Conservation (phyloP, 345 rosid genomes). For the Citrus sinensis region DNA sequence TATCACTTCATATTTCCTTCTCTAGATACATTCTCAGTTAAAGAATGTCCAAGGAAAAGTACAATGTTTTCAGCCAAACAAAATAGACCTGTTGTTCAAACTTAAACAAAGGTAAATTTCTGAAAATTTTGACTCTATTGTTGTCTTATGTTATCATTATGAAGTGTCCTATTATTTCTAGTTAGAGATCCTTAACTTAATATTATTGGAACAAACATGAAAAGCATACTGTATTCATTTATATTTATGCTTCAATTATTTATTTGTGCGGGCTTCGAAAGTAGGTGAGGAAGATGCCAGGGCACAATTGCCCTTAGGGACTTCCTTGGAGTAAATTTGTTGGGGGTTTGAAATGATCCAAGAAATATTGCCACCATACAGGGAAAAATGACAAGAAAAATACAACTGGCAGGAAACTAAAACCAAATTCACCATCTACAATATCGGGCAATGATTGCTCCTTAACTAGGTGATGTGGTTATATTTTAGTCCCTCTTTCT, state of each 20-base stretch:
- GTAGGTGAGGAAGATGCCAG: neutral
- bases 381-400: neutral
- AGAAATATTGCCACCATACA: neutral
- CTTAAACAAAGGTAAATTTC: neutral
- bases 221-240: neutral
- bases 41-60: neutral
- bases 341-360: neutral
- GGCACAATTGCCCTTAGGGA: neutral
- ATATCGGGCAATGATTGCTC: neutral
- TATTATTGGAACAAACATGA: too few relatives aligned
- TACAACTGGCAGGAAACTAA: too few relatives aligned
- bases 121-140: neutral
- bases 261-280: neutral
- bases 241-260: neutral
- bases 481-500: too few relatives aligned
- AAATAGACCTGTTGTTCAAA: neutral
- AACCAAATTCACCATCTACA: too few relatives aligned
- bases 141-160: neutral
- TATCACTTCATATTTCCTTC: constrained; percentile 6
- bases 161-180: too few relatives aligned
- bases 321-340: neutral
- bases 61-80: neutral
- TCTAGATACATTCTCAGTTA: neutral
- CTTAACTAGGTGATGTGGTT: too few relatives aligned
- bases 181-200: too few relatives aligned